Percentiles rank a stretch among this genome's conserved stretches.
Evolutionary conservation across 139 green algal species (phyloP).

Genomic region (Volvox africanus): DNA sequence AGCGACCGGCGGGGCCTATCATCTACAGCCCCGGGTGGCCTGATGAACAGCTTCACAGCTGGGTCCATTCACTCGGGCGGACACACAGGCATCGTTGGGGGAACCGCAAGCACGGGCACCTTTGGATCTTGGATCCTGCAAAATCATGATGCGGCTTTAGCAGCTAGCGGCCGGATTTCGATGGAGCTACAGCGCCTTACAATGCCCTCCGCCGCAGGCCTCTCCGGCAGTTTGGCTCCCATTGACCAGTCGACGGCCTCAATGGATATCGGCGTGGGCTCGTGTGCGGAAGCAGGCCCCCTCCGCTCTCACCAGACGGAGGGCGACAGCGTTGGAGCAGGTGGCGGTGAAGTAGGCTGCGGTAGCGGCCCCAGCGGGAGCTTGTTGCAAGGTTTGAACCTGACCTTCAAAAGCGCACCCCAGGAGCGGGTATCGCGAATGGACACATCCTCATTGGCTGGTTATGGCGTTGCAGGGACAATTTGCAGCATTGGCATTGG

Average conservation of each 20-base stretch:
- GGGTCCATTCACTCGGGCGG: too few species aligned
- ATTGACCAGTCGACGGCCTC: too few species aligned
- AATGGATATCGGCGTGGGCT: too few species aligned
- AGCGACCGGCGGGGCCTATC: too few species aligned
- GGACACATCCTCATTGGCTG: background rate
- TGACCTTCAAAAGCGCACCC: background rate
- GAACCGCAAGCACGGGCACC: background rate
- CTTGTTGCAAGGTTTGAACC: background rate
- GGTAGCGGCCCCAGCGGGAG: background rate
- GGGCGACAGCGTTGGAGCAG: background rate
- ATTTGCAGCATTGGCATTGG: too few species aligned
- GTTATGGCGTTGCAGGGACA: too few species aligned
- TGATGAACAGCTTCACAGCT: too few species aligned
- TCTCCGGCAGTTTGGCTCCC: background rate
- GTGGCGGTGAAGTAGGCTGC: background rate
- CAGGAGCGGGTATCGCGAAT: background rate
- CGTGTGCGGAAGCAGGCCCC: too few species aligned
- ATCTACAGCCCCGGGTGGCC: too few species aligned
- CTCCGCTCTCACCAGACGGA: too few species aligned
- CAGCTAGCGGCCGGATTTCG: background rate
- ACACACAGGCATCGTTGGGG: background rate
- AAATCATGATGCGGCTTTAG: background rate
- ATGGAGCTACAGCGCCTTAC: background rate
- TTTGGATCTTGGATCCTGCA: constrained; percentile 27
- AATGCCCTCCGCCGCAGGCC: background rate